Evolutionary conservation across 306 rosid genomes (phyloP), one percentile per base, ranked within the genome.

Genomic region (Lathyrus oleraceus): DNA sequence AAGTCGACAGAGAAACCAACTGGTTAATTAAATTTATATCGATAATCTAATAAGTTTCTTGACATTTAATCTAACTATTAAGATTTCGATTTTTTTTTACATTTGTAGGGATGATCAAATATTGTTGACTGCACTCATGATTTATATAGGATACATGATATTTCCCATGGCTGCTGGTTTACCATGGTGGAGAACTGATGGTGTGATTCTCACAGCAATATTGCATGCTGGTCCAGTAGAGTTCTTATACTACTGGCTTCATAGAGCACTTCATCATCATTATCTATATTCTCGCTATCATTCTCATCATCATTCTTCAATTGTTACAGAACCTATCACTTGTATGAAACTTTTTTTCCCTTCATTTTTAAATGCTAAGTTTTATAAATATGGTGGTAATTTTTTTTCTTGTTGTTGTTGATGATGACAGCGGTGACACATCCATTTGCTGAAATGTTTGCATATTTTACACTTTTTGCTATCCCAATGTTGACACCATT

Each of bases 191-290:
- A 84, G 78, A 71, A 71, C 40, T 2, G 77, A 90, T 40, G 95
- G 96, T 5, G 70, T 84, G 7, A 0, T 90, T 17, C 27, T 86
- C 6, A 73, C 87, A 0, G 45, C 70, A 19, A 17, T 90, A 7
- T 21, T 86, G 12, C 96, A 90, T 57, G 72, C 78, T 0, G 89
- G 88, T 8, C 79, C 86, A 4, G 96, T 90, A n/a, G 96, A 90
- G 67, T 87, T 84, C 13, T 61, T 87, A 2, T 90, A 87, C 14
- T 90, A 90, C 17, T 90, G 96, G 96, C 35, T 90, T 1, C 96
- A 87, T 48, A 86, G 86, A 73, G 87, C 89, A 2, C 86, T 90
- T 9, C 96, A 90, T 71, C 96, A 90, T 8, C 91, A 90, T 61
- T 90, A 64, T 32, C 83, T 90, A 13, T 90, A 90, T 38, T 79